Conservation (phyloP, 441 rosid species). For the Populus hybrid region DNA sequence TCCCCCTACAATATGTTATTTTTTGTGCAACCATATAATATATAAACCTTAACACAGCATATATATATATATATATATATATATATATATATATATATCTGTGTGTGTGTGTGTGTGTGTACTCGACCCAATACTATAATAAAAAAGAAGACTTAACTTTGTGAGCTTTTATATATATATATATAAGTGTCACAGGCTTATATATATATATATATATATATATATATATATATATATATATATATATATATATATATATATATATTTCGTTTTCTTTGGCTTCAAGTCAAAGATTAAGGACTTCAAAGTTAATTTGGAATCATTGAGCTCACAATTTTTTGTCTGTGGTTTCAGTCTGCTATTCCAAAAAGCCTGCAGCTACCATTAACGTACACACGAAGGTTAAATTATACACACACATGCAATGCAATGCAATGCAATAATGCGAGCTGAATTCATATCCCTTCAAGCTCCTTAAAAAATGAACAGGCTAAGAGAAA, state of each 20-base stretch:
- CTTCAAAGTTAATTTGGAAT: slow-evolving; percentile 20
- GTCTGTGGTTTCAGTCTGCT: not conserved
- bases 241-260: not conserved
- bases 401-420: not conserved
- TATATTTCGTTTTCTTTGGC: slow-evolving; percentile 32
- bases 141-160: not conserved
- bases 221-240: too few relatives aligned
- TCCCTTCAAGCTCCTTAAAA: too few relatives aligned
- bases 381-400: not conserved
- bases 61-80: too few relatives aligned
- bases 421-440: not conserved
- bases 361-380: not conserved
- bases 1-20: not conserved
- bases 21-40: not conserved
- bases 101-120: too few relatives aligned
- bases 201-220: too few relatives aligned
- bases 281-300: slow-evolving; percentile 37
- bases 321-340: slow-evolving; percentile 21
- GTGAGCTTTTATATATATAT: too few relatives aligned
- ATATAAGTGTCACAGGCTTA: too few relatives aligned
- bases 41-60: too few relatives aligned
- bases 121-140: too few relatives aligned
- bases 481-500: too few relatives aligned
- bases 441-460: too few relatives aligned
- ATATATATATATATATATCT: accelerated